A percentile compares a stretch with the other conserved stretches of the same genome.
phyloP scores from a whole-genome alignment of 1,139 yeast genomes.

The Zygoascus meyerae region DNA sequence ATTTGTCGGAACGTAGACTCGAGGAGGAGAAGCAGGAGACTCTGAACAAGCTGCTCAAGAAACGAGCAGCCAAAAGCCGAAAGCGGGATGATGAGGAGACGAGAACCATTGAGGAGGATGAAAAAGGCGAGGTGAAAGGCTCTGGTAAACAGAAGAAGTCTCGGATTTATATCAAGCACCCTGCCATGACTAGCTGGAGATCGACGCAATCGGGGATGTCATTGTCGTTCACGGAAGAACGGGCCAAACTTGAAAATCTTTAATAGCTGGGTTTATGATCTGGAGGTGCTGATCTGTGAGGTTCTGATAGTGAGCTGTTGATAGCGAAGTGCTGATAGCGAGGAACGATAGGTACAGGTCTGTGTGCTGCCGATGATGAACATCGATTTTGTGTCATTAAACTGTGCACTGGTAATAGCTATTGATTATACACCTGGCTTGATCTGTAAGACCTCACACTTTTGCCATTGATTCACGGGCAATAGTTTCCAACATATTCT shows the following conservation, averaged over 20 bases:
- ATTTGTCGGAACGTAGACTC: conserved; percentile 70
- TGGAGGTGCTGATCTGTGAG: too few species aligned
- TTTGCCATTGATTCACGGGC: too few species aligned
- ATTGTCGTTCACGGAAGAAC: conserved; percentile 32
- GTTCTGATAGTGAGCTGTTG: too few species aligned
- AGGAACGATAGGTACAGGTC: too few species aligned
- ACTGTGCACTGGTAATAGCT: too few species aligned
- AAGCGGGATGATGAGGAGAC: conserved; percentile 28
- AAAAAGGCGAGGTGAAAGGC: conserved; percentile 15
- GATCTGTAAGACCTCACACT: too few species aligned
- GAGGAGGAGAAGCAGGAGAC: conserved; percentile 95
- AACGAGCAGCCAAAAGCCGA: conserved; percentile 54
- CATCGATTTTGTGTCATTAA: too few species aligned
- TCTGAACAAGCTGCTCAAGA: conserved; percentile 72
- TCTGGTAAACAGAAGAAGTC: conserved; percentile 17
- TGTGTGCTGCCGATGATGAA: too few species aligned
- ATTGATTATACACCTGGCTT: too few species aligned
- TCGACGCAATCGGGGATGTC: conserved; percentile 28
- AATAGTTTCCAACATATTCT: too few species aligned
- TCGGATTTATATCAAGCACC: conserved; percentile 36
- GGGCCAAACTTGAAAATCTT: conserved; percentile 13
- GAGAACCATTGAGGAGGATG: conserved; percentile 19
- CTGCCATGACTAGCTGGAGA: conserved; percentile 45
- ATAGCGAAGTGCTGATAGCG: too few species aligned
- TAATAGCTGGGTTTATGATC: too few species aligned